Conservation (phyloP, 257 asterid genomes). For the Nicotiana tomentosiformis region DNA sequence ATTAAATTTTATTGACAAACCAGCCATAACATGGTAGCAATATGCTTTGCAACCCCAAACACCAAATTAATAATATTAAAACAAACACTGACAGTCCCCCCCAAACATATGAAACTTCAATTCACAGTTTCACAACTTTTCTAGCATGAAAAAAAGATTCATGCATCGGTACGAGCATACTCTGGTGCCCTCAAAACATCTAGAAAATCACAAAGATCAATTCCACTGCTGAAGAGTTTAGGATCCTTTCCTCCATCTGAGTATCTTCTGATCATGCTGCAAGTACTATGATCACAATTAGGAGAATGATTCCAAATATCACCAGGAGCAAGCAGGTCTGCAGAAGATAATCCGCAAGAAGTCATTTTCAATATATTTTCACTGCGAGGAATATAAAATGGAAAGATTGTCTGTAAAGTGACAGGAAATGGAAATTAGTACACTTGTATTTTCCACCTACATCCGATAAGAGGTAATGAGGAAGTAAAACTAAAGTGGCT, state of each 20-base stretch:
- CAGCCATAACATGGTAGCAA: not conserved
- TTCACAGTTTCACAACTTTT: not conserved
- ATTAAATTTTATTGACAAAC: not conserved
- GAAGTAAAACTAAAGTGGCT: too few species aligned
- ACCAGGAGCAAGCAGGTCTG: slow-evolving; percentile 87
- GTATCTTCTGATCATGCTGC: slow-evolving; percentile 37
- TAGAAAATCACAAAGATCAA: not conserved
- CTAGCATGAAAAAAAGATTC: not conserved
- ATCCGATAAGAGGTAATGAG: not conserved
- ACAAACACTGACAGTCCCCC: not conserved
- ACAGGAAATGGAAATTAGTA: not conserved
- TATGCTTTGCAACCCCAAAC: not conserved
- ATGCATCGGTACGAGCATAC: not conserved
- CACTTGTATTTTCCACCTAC: not conserved
- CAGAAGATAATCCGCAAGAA: not conserved
- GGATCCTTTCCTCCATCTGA: not conserved
- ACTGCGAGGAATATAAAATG: not conserved
- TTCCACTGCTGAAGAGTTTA: not conserved
- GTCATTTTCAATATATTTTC: not conserved
- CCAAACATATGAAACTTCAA: not conserved
- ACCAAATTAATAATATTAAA: not conserved
- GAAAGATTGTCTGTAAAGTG: not conserved
- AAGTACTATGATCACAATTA: slow-evolving; percentile 66
- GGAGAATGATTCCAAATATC: slow-evolving; percentile 71
- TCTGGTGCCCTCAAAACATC: not conserved